Conservation (phyloP, 1,139 yeast species). For the Yamadazyma dendronema region DNA sequence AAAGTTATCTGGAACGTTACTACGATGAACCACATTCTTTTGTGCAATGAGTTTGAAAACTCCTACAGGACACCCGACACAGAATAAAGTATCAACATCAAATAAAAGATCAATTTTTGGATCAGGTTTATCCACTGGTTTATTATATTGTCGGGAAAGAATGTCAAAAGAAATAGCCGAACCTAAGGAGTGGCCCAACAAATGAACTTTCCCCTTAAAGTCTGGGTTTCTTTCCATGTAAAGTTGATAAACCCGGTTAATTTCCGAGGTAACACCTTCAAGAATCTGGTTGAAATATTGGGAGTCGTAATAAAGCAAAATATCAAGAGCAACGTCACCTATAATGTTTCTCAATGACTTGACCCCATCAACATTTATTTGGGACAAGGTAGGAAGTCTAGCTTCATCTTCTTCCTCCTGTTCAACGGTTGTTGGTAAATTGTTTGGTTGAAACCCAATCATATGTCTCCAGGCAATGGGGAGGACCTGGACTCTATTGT, state of each 20-base stretch:
- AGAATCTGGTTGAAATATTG: conserved; percentile 62
- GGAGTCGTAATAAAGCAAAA: conserved; percentile 82
- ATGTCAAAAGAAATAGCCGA: conserved; percentile 83
- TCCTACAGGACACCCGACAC: conserved; percentile 89
- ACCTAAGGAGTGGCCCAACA: conserved; percentile 91
- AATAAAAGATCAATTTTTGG: conserved; percentile 51
- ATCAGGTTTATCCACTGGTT: conserved; percentile 19
- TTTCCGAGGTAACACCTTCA: conserved; percentile 62
- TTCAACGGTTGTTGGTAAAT: conserved; percentile 24
- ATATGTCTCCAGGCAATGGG: conserved; percentile 80
- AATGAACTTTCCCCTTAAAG: conserved; percentile 75
- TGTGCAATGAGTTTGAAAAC: conserved; percentile 72
- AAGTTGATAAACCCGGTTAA: conserved; percentile 64
- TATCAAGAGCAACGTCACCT: conserved; percentile 85
- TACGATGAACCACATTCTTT: conserved; percentile 48
- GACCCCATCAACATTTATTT: conserved; percentile 79
- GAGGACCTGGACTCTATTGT: conserved; percentile 69
- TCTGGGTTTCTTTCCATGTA: conserved; percentile 67
- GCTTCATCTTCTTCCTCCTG: conserved; percentile 27
- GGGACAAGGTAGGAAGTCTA: conserved; percentile 61
- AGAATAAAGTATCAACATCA: conserved; percentile 70
- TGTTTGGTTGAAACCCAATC: conserved; percentile 58
- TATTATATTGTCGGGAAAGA: conserved; percentile 54
- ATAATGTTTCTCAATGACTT: conserved; percentile 72
- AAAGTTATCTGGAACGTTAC: conserved; percentile 19